These are phyloP conservation scores for Stachybotrys elegans DNA, from an alignment of 2,329 filamentous ascomycete genomes.

Conservation along the genomic window DNA sequence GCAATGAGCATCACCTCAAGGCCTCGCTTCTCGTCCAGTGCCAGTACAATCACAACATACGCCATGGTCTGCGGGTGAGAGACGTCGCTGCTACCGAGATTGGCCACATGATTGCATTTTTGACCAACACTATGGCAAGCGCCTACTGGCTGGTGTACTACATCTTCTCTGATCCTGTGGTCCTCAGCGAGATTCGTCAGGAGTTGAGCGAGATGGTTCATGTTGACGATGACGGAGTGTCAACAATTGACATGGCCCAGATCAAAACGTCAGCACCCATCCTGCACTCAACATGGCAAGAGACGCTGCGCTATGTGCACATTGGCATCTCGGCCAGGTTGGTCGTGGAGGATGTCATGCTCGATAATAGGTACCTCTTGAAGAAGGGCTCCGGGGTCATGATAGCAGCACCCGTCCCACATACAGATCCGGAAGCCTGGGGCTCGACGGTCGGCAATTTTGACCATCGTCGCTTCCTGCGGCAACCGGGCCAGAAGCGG, in stretches of 20 bases:
- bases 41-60: neutral
- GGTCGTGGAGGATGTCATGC: neutral
- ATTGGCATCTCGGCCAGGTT: neutral
- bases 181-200: neutral
- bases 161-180: neutral
- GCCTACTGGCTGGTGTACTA: neutral
- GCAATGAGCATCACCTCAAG: neutral
- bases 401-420: neutral
- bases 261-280: neutral
- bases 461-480: neutral
- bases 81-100: neutral
- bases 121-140: neutral
- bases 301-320: neutral
- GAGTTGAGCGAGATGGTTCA: neutral
- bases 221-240: neutral
- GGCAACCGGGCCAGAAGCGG: neutral
- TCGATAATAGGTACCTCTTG: neutral
- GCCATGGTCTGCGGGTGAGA: neutral
- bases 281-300: neutral
- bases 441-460: neutral
- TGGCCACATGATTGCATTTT: neutral
- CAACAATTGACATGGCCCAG: neutral
- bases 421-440: neutral
- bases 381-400: neutral
- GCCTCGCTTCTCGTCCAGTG: neutral